Evolutionary conservation across 2,329 filamentous ascomycete genomes (phyloP).

Genomic region (Alternaria atra): DNA sequence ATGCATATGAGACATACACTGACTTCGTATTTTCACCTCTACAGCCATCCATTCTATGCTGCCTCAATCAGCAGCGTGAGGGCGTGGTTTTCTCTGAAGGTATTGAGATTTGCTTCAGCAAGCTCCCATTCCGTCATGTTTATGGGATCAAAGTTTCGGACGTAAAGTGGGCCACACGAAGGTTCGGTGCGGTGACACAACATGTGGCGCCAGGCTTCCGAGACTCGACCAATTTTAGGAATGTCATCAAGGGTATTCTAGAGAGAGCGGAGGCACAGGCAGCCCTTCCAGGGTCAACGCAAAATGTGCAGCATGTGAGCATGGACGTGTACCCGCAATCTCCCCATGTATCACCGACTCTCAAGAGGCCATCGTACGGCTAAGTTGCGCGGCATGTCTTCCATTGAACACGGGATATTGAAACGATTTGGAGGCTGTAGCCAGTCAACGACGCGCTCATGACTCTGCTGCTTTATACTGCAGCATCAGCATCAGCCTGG

Average conservation of each 20-base stretch:
- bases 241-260: conserved; percentile 30
- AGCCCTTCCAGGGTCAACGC: background rate
- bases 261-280: conserved; percentile 25
- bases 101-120: conserved; percentile 36
- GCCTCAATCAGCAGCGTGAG: conserved; percentile 31
- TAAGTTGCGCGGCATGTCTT: background rate
- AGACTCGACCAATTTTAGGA: conserved; percentile 28
- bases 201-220: background rate
- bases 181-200: background rate
- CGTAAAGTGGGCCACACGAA: conserved; percentile 31
- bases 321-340: background rate
- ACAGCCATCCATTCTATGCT: conserved; percentile 28
- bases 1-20: too few relatives aligned
- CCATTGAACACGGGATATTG: background rate
- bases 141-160: conserved; percentile 34
- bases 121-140: conserved; percentile 37
- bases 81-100: conserved; percentile 33
- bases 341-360: background rate
- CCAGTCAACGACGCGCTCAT: background rate
- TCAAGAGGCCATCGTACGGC: conserved; percentile 10
- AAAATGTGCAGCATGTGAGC: background rate
- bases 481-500: background rate
- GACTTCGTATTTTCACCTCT: too few relatives aligned
- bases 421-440: background rate
- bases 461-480: background rate